These are phyloP conservation scores for Kurtzmaniella quercitrusa DNA, from an alignment of 1,139 yeast genomes.

Conservation along the genomic window DNA sequence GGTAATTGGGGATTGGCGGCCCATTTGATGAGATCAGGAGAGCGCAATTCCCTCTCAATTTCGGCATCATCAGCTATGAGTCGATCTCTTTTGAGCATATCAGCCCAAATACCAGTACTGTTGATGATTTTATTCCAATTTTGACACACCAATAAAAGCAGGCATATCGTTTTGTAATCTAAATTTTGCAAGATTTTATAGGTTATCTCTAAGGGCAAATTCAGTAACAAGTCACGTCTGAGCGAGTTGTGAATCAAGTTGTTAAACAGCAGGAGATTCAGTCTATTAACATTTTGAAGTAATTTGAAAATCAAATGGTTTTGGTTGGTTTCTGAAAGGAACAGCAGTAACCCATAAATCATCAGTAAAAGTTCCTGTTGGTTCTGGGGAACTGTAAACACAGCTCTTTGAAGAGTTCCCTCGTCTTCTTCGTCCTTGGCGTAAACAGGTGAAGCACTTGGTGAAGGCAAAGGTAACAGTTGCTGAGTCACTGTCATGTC, in stretches of 20 bases:
- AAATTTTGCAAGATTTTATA: conserved; percentile 62
- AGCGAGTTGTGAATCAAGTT: conserved; percentile 56
- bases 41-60: conserved; percentile 29
- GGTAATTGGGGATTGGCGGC: conserved; percentile 20
- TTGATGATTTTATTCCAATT: conserved; percentile 66
- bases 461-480: conserved; percentile 60
- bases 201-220: conserved; percentile 76
- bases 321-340: conserved; percentile 34
- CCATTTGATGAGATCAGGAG: conserved; percentile 25
- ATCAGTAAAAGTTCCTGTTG: conserved; percentile 38
- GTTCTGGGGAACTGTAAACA: conserved; percentile 28
- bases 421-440: conserved; percentile 11
- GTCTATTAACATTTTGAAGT: conserved; percentile 61
- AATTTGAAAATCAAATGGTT: conserved; percentile 56
- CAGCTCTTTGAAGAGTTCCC: conserved; percentile 15
- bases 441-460: conserved; percentile 64
- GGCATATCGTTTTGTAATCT: conserved; percentile 60
- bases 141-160: conserved; percentile 61
- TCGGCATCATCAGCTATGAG: conserved; percentile 38
- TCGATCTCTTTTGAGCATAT: conserved; percentile 50
- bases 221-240: conserved; percentile 66
- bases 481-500: conserved; percentile 16
- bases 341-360: conserved; percentile 30
- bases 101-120: conserved; percentile 58
- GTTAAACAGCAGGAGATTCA: conserved; percentile 64